phyloP scores from a whole-genome alignment of 2,329 filamentous ascomycete genomes.

The Pseudogymnoascus sp. region DNA sequence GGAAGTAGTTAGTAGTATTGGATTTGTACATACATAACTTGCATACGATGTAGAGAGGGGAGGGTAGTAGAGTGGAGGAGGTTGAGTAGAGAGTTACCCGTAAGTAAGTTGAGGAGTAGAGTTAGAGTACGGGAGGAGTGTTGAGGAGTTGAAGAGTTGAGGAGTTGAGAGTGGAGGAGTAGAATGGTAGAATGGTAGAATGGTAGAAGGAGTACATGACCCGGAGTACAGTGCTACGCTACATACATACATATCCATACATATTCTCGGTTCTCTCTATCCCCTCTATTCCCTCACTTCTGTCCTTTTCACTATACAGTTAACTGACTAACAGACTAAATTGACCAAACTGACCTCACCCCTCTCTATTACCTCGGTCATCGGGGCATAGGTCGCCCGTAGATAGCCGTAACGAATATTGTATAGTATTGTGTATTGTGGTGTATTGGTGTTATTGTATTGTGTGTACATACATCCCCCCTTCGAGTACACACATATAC shows the following conservation, averaged over 20 bases:
- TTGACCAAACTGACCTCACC: not conserved
- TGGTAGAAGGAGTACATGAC: not conserved
- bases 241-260: not conserved
- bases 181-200: not conserved
- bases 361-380: not conserved
- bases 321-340: no score
- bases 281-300: no score
- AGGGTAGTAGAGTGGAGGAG: no score
- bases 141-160: not conserved
- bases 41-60: not conserved
- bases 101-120: no score
- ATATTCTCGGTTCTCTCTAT: not conserved
- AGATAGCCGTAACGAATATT: not conserved
- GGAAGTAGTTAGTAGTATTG: not conserved
- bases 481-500: not conserved
- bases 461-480: not conserved
- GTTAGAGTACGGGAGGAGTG: not conserved
- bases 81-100: no score
- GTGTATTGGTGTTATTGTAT: not conserved
- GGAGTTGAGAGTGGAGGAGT: not conserved
- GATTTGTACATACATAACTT: not conserved
- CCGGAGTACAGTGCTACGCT: not conserved
- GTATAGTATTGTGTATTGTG: not conserved
- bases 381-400: not conserved
- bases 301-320: no score